phyloP scores from a whole-genome alignment of 352 stramenopile species.

The Globisporangium irregulare region DNA sequence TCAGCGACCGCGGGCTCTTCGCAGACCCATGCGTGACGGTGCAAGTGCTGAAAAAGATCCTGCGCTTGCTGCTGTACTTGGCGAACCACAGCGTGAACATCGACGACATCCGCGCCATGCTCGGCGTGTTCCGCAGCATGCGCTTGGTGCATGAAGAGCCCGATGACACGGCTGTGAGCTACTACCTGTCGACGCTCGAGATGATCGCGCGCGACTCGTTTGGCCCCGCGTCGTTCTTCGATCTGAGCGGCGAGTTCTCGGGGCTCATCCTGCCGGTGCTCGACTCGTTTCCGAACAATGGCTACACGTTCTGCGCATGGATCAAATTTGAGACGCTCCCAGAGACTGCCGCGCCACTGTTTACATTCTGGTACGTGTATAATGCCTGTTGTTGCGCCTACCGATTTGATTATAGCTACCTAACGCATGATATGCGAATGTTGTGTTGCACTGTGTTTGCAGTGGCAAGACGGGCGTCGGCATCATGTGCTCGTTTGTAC shows the following conservation, averaged over 20 bases:
- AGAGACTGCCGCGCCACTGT: slow-evolving; percentile 66
- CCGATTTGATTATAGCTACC: neutral
- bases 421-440: neutral
- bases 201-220: slow-evolving; percentile 86
- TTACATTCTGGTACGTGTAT: slow-evolving; percentile 62
- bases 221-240: slow-evolving; percentile 78
- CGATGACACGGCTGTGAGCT: slow-evolving; percentile 69
- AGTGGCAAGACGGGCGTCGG: slow-evolving; percentile 72
- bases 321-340: slow-evolving; percentile 81
- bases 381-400: too few species aligned
- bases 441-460: neutral
- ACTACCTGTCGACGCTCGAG: slow-evolving; percentile 78
- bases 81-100: slow-evolving; percentile 75
- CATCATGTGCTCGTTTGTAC: slow-evolving; percentile 76
- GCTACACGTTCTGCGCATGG: slow-evolving; percentile 84
- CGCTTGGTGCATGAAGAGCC: slow-evolving; percentile 67
- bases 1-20: slow-evolving; percentile 69
- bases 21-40: slow-evolving; percentile 51
- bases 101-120: slow-evolving; percentile 81
- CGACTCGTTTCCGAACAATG: slow-evolving; percentile 72
- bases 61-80: slow-evolving; percentile 75
- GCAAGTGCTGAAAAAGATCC: slow-evolving; percentile 72
- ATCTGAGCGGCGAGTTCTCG: slow-evolving; percentile 76
- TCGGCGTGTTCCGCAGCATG: slow-evolving; percentile 69
- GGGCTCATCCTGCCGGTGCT: slow-evolving; percentile 66